phyloP scores from a whole-genome alignment of 495 filamentous ascomycete genomes.

The Terfezia boudieri region DNA sequence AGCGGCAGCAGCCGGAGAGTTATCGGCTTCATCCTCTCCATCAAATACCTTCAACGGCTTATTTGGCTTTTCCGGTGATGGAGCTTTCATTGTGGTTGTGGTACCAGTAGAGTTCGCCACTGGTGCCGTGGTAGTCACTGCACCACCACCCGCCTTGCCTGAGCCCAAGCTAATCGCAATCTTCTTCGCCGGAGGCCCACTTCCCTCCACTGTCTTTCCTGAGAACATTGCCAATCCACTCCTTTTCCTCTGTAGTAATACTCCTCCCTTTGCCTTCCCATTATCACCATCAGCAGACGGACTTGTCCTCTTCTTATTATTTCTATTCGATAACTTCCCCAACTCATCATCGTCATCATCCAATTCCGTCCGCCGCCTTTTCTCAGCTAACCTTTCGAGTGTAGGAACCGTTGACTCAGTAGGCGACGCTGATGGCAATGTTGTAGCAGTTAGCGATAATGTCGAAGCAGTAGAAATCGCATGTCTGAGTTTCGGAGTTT shows the following conservation, averaged over 20 bases:
- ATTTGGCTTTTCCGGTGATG: not conserved
- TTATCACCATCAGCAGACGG: conserved; percentile 12
- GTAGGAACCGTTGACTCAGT: conserved; percentile 14
- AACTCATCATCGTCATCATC: conserved; percentile 65
- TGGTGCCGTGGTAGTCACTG: not conserved
- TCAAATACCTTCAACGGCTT: not conserved
- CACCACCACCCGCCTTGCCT: not conserved
- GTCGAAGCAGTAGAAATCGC: conserved; percentile 11
- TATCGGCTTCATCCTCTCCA: not conserved
- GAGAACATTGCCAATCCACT: conserved; percentile 24
- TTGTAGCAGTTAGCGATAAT: conserved; percentile 18
- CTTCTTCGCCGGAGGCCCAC: conserved; percentile 11
- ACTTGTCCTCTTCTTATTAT: not conserved
- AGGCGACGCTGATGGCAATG: conserved; percentile 4
- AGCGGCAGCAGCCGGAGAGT: too few relatives aligned
- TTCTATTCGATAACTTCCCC: conserved; percentile 32
- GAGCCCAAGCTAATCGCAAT: conserved; percentile 20
- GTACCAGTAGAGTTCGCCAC: not conserved
- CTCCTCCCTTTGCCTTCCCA: conserved; percentile 7
- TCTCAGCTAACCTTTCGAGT: conserved; percentile 67
- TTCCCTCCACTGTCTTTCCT: conserved; percentile 2
- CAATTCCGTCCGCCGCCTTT: conserved; percentile 69
- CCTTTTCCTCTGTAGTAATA: conserved; percentile 2
- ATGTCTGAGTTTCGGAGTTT: conserved; percentile 4
- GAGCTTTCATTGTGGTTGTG: not conserved